A percentile compares a stretch with the other conserved stretches of the same genome.
phyloP scores from a whole-genome alignment of 2,329 filamentous ascomycete species.

The Ceratocystis alfenasii region DNA sequence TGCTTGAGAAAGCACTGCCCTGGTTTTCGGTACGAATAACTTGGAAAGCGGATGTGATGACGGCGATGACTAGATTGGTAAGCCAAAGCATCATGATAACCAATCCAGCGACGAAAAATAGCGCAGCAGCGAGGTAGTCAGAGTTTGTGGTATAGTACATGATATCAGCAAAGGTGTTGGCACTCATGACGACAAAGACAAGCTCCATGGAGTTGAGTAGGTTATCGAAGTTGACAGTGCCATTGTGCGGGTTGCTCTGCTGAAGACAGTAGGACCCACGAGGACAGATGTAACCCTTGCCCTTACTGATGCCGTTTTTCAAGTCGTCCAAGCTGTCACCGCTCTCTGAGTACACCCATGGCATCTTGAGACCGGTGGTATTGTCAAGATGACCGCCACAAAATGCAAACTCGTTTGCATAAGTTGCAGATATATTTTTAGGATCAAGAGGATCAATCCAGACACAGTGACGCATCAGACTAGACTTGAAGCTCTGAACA shows the following conservation, averaged over 20 bases:
- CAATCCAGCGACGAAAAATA: conserved; percentile 64
- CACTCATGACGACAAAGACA: conserved; percentile 96
- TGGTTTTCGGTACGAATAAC: conserved; percentile 95
- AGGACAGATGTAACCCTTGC: conserved; percentile 85
- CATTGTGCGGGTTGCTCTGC: conserved; percentile 64
- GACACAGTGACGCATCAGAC: conserved; percentile 62
- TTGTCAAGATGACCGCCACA: conserved; percentile 72
- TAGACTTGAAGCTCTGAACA: conserved; percentile 89
- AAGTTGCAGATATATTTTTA: conserved; percentile 43
- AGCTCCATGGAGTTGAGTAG: conserved; percentile 83
- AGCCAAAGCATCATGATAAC: conserved; percentile 94
- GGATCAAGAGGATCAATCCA: conserved; percentile 57
- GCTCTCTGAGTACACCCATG: conserved; percentile 50
- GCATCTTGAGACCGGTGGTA: conserved; percentile 42
- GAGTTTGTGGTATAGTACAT: conserved; percentile 90
- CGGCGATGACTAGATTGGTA: conserved; percentile 84
- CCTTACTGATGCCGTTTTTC: conserved; percentile 36
- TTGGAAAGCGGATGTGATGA: conserved; percentile 97
- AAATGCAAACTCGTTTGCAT: conserved; percentile 56
- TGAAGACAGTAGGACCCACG: conserved; percentile 72
- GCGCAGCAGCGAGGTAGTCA: conserved; percentile 73
- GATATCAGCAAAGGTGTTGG: conserved; percentile 89
- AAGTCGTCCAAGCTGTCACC: conserved; percentile 37
- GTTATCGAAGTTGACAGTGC: conserved; percentile 89
- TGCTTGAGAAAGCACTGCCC: conserved; percentile 62